Base-by-base conservation (phyloP, 352 stramenopile species). In the Pythium phragmiticola region DNA sequence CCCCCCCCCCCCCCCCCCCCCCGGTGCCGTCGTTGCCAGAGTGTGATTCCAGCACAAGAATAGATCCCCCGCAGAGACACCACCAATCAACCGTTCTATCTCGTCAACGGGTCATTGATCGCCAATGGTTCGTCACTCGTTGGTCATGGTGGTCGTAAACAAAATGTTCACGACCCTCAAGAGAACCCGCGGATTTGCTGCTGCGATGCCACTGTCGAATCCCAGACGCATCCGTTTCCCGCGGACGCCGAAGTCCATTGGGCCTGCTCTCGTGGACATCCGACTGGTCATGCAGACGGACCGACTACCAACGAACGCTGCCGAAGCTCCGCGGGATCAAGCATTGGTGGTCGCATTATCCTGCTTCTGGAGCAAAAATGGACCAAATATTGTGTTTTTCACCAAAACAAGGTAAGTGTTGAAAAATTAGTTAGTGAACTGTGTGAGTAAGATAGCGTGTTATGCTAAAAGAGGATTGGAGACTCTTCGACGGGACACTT, bases 331-430 rank as follows among this genome's bases (percentile, higher is more conserved):
- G 8, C 5, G 33, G 49, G 33, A 43, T 56, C 30, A 42, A 30
- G 14, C 42, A 56, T 6, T 8, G 28, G 14, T 56, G 28, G 49
- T 56, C 49, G 49, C 45, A 16, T 43, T 43, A 56, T 43, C 28
- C 33, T 21, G 26, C n/a, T 21, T 4, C 8, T 34, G 16, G 12
- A 36, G 3, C 47, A 53, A 12, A 53, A 53, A 5, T 1, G 36
- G 47, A 16, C 21, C 7, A 16, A 52, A 36, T 36, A 33, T 19
- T 11, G 16, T 9, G 37, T 13, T n/a, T 13, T 2, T 43, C 6
- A 48, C 42, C 42, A 48, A 12, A 48, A 23, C n/a, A 23, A 48
- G 42, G 42, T 48, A n/a, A 1, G 3, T 48, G 37, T 43, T 11
- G 37, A 9, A 13, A 5, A 43, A 7, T 13, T 9, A 37, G 13